These are phyloP conservation scores for Arabis alpina DNA, from an alignment of 345 rosid genomes.

Conservation along the genomic window DNA sequence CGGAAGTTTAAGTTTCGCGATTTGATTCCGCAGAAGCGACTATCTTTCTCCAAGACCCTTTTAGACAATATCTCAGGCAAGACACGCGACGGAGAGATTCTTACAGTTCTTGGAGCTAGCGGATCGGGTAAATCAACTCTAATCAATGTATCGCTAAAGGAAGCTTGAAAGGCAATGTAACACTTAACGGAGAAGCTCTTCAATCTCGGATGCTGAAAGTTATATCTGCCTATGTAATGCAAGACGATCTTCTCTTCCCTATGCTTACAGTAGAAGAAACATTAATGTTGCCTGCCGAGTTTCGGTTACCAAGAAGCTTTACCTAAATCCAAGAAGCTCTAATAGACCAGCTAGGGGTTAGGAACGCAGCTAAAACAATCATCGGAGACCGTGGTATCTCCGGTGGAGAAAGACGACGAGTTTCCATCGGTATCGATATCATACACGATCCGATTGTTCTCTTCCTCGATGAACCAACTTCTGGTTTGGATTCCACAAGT, in stretches of 20 bases:
- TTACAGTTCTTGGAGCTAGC: conserved; percentile 93
- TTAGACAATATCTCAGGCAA: conserved; percentile 81
- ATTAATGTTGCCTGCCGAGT: conserved; percentile 88
- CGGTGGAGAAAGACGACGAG: conserved; percentile 91
- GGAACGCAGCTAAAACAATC: conserved; percentile 82
- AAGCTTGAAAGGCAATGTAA: conserved; percentile 69
- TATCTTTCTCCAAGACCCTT: conserved; percentile 54
- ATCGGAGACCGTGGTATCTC: conserved; percentile 96
- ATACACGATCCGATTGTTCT: conserved; percentile 89
- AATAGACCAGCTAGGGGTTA: conserved; percentile 82
- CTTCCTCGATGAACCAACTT: conserved; percentile 93
- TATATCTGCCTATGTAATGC: no score
- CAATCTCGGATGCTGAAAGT: conserved; percentile 77
- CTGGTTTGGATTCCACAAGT: conserved; percentile 92
- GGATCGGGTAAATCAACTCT: conserved; percentile 93
- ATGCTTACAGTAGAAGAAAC: conserved; percentile 94
- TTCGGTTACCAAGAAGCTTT: conserved; percentile 75
- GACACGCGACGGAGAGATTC: conserved; percentile 85
- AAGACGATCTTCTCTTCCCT: no score
- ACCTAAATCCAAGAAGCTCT: conserved; percentile 83
- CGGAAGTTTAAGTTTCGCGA: conserved; percentile 54
- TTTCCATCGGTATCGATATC: conserved; percentile 88
- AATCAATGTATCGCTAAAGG: conserved; percentile 83
- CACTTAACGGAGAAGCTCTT: conserved; percentile 69
- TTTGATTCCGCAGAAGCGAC: conserved; percentile 32